Evolutionary conservation across 1,284 basidiomycete genomes (phyloP), one percentile per base, ranked within the genome.

Genomic region (Apiotrichum sp.): DNA sequence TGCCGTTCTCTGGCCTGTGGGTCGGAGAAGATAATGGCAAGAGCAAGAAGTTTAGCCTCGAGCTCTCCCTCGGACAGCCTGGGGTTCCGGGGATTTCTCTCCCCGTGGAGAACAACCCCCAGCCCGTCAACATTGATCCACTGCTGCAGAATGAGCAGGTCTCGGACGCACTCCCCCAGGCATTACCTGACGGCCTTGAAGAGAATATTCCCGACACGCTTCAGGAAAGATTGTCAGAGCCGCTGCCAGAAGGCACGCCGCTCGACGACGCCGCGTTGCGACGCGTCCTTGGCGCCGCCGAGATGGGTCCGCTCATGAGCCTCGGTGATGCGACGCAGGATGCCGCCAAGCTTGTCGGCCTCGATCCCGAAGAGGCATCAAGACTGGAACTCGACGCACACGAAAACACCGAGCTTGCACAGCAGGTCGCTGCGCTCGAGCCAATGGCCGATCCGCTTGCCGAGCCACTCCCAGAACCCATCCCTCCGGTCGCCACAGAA

Each of bases 1-100:
- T 73, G 34, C 56, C 61, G 5, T 74, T 71, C 48, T 64, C 71
- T 2, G 70, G 65, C 2, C 51, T 74, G 11, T 73, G 66, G 65
- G 59, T 71, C 14, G 62, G 63, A 0, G 68, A 71, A 34, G 65
- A 65, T 11, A 50, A 59, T 10, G 66, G 62, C 3, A 73, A 70
- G 56, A 52, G 47, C 16, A 73, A 71, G 52, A 65, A 68, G 57
- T 74, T 72, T 46, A 47, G 62, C 5, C 64, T 74, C 9, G 64
- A 72, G 41, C 55, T 73, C 13, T 61, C 49, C 6, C 32, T 72
- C 2, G 57, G 53, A 0, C 51, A 52, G 16, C 64, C 61, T 1
- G 62, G 64, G 1, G 49, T 43, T 1, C 22, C 22, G 22, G 22
- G 22, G 22, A 22, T 22, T 22, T 22, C 22, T 22, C 22, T 22